phyloP scores from a whole-genome alignment of 2,329 filamentous ascomycete species.

The Paramyrothecium sp. region DNA sequence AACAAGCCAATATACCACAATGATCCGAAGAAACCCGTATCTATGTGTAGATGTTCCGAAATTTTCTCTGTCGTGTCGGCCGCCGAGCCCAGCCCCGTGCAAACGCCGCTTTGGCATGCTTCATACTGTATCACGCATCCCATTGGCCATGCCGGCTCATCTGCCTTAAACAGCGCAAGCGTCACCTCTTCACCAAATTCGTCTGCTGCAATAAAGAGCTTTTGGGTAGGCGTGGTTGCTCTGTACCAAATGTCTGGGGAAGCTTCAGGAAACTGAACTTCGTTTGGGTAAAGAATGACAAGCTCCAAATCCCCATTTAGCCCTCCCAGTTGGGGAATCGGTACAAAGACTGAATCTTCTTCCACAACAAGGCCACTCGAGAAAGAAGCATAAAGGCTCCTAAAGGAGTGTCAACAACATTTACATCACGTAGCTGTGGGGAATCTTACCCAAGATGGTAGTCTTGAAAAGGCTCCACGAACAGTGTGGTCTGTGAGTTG shows the following conservation, averaged over 20 bases:
- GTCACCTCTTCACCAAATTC: neutral
- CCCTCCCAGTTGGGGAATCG: neutral
- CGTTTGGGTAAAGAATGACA: neutral
- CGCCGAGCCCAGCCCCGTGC: neutral
- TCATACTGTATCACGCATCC: neutral
- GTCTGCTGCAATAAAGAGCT: neutral
- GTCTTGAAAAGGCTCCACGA: neutral
- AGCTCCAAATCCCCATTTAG: neutral
- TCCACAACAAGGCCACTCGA: neutral
- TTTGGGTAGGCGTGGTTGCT: neutral
- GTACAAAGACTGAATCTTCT: neutral
- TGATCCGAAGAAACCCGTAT: neutral
- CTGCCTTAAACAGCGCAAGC: neutral
- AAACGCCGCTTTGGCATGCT: neutral
- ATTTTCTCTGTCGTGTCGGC: neutral
- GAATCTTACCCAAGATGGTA: neutral
- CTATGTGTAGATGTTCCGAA: neutral
- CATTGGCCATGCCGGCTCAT: neutral
- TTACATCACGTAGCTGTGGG: neutral
- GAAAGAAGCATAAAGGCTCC: neutral
- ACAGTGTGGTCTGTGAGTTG: neutral
- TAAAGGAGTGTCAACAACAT: neutral
- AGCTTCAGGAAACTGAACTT: neutral
- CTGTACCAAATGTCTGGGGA: neutral
- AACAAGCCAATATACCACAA: neutral